These are phyloP conservation scores for Colletotrichum sansevieriae DNA, from an alignment of 2,329 filamentous ascomycete genomes.

Conservation along the genomic window DNA sequence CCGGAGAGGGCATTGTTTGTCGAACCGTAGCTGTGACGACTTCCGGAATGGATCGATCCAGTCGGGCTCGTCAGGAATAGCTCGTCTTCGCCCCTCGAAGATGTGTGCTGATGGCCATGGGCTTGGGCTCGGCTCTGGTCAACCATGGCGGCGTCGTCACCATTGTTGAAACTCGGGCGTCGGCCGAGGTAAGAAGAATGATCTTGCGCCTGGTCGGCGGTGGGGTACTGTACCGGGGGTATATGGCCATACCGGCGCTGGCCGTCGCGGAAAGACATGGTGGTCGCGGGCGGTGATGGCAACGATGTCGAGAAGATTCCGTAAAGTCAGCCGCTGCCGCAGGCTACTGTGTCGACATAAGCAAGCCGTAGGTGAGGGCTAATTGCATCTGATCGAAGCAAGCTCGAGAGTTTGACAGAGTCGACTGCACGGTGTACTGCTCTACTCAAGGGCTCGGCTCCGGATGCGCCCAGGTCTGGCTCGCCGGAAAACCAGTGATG, in stretches of 20 bases:
- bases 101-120: constrained; percentile 46
- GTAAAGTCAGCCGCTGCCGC: constrained; percentile 22
- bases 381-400: constrained; percentile 34
- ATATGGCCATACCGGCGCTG: constrained; percentile 76
- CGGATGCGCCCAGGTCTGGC: constrained; percentile 17
- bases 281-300: constrained; percentile 27
- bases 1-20: constrained; percentile 61
- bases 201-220: constrained; percentile 57
- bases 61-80: constrained; percentile 70
- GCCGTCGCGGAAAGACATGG: constrained; percentile 75
- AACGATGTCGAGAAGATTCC: constrained; percentile 5
- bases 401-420: constrained; percentile 20
- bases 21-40: constrained; percentile 57
- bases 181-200: constrained; percentile 59
- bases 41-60: constrained; percentile 46
- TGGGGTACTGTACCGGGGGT: constrained; percentile 74
- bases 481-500: constrained; percentile 16
- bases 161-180: constrained; percentile 80
- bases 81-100: constrained; percentile 65
- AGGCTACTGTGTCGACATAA: constrained; percentile 34
- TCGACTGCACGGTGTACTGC: constrained; percentile 16
- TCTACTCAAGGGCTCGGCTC: constrained; percentile 4
- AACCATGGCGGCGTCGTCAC: constrained; percentile 73
- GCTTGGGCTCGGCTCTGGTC: constrained; percentile 37
- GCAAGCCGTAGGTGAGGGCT: constrained; percentile 5